Evolutionary conservation across 495 filamentous ascomycete species (phyloP), one percentile per base, ranked within the genome.

Genomic region (Neurospora sp.): DNA sequence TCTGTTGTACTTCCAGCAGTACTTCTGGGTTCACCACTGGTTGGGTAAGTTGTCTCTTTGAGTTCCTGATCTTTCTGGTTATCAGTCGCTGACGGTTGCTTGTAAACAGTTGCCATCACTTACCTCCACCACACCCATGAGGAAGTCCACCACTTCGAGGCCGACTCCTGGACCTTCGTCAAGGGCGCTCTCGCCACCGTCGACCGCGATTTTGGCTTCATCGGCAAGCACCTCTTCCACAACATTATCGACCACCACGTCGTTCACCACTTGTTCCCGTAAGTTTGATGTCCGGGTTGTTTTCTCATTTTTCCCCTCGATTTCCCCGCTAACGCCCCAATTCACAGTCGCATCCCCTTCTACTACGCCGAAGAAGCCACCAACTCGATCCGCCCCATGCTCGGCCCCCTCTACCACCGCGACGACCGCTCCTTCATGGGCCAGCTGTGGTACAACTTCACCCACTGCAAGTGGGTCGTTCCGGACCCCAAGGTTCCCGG

Each of bases 11-110:
- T 88, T 91, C 77, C 79, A 94, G 72, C 95, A 96, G 9, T 99
- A 98, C 82, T 85, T 98, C 72, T 98, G 95, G 95, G 96, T 98
- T 39, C 96, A 99, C 85, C 94, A 98, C 89, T 99, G 96, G 91
- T 86, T 93, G 68, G 89, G 90, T 91, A 88, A 82, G 89, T 84
- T 59, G 3, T 70, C n/a, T 27, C 35, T 20, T 9, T 12, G 9
- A 22, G 2, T 9, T 22, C 4, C 3, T 22, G 31, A 38, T 37
- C 3, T 8, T 31, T 20, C n/a, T 20, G 44, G 31, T 40, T 40
- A 18, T n/a, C n/a, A 41, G 16, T 31, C 31, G 8, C 70, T 88
- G 72, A 83, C 78, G 71, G 72, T 76, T 3, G 3, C 20, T 59
- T 4, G 12, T 9, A n/a, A n/a, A 7, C 72, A 90, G 91, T 93